Conservation (phyloP, 2,329 filamentous ascomycete genomes). For the Proliferodiscus dingleyae region DNA sequence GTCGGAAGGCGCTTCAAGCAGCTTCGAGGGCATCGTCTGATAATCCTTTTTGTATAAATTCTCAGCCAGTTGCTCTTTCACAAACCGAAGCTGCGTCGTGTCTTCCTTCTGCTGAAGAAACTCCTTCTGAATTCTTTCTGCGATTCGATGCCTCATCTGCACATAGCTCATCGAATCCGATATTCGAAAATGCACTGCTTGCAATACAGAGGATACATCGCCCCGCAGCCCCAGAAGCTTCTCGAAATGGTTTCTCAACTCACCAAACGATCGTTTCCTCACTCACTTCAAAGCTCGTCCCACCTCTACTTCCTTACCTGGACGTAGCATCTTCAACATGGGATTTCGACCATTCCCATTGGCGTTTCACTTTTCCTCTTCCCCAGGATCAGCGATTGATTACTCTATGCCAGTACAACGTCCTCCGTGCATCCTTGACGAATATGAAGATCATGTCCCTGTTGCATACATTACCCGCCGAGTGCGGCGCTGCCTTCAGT, state of each 20-base stretch:
- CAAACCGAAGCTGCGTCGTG: background rate
- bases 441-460: conserved; percentile 15
- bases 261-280: background rate
- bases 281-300: conserved; percentile 1
- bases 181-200: no score
- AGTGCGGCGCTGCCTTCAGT: conserved; percentile 5
- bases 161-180: no score
- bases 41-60: background rate
- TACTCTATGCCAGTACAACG: conserved; percentile 13
- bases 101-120: background rate
- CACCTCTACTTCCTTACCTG: conserved; percentile 2
- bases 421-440: conserved; percentile 12
- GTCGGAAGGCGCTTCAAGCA: background rate
- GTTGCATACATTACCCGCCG: conserved; percentile 1
- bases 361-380: conserved; percentile 7
- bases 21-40: background rate
- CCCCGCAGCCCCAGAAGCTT: background rate
- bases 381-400: conserved; percentile 12
- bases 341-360: background rate
- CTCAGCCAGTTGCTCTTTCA: background rate
- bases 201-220: no score
- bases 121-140: no score
- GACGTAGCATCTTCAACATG: background rate
- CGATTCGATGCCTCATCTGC: no score
- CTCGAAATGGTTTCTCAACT: background rate